Conservation (phyloP, 768 basidiomycete genomes). For the Galerina sulciceps region DNA sequence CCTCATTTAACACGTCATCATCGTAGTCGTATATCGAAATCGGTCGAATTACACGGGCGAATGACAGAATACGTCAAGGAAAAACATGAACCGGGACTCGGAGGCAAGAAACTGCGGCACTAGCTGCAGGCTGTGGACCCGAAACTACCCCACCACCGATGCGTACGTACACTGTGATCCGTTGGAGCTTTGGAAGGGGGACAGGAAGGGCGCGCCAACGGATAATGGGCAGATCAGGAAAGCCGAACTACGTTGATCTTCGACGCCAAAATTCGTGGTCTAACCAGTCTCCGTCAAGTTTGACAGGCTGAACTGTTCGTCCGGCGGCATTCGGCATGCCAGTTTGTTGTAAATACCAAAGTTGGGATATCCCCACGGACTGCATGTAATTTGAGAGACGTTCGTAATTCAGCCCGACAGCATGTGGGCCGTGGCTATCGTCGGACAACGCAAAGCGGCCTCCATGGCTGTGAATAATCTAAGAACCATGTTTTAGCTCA, state of each 20-base stretch:
- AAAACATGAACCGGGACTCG: conserved; percentile 6
- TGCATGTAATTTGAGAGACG: conserved; percentile 68
- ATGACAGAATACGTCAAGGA: conserved; percentile 27
- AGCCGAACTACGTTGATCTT: conserved; percentile 17
- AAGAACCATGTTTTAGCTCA: conserved; percentile 6
- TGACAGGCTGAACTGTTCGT: conserved; percentile 46
- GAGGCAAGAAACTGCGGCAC: conserved; percentile 11
- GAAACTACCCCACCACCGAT: conserved; percentile 5
- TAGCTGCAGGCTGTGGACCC: background rate
- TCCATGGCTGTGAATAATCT: conserved; percentile 72
- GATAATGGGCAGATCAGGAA: conserved; percentile 9
- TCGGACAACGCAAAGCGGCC: conserved; percentile 90
- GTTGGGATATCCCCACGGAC: conserved; percentile 58
- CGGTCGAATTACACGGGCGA: conserved; percentile 1
- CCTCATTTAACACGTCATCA: conserved; percentile 15
- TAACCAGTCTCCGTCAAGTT: conserved; percentile 58
- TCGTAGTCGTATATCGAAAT: background rate
- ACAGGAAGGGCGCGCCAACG: background rate
- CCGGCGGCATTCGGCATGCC: conserved; percentile 48
- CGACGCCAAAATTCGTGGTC: conserved; percentile 62
- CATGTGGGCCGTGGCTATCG: conserved; percentile 91
- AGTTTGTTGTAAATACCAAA: conserved; percentile 63
- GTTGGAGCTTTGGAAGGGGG: conserved; percentile 11
- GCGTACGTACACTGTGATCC: conserved; percentile 17
- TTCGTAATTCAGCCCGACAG: conserved; percentile 87